phyloP scores from a whole-genome alignment of 2,329 filamentous ascomycete species.

The Zelopaecilomyces penicillatus region DNA sequence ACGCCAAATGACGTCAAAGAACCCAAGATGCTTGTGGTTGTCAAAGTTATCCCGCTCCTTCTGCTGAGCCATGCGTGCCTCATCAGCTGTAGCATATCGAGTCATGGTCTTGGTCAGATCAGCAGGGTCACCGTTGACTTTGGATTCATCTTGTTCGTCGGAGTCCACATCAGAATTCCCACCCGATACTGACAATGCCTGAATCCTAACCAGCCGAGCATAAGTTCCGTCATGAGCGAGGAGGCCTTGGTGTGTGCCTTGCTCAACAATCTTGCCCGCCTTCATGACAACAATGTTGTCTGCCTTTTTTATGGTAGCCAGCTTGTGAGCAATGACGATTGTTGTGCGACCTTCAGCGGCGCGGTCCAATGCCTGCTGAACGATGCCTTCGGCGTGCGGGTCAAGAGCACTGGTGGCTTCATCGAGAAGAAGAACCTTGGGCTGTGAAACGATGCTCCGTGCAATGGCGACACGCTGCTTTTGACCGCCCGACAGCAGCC shows the following conservation, averaged over 20 bases:
- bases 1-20: conserved; percentile 22
- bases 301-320: conserved; percentile 48
- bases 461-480: conserved; percentile 55
- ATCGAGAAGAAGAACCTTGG: conserved; percentile 52
- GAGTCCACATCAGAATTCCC: conserved; percentile 13
- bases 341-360: conserved; percentile 50
- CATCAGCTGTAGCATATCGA: conserved; percentile 21
- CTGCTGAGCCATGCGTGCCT: conserved; percentile 22
- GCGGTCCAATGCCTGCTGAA: conserved; percentile 45
- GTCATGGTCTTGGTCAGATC: conserved; percentile 23
- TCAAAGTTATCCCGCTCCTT: conserved; percentile 23
- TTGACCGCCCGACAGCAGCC: conserved; percentile 58
- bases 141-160: conserved; percentile 16
- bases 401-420: conserved; percentile 54
- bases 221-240: conserved; percentile 42
- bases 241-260: conserved; percentile 46
- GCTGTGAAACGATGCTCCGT: conserved; percentile 31
- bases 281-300: conserved; percentile 57
- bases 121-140: conserved; percentile 8
- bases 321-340: conserved; percentile 53
- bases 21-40: conserved; percentile 26
- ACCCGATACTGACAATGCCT: conserved; percentile 24
- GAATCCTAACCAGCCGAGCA: conserved; percentile 38
- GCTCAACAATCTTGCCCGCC: conserved; percentile 48
- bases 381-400: conserved; percentile 34